Evolutionary conservation across 1,284 basidiomycete species (phyloP).

Genomic region (Prillingera fragicola): DNA sequence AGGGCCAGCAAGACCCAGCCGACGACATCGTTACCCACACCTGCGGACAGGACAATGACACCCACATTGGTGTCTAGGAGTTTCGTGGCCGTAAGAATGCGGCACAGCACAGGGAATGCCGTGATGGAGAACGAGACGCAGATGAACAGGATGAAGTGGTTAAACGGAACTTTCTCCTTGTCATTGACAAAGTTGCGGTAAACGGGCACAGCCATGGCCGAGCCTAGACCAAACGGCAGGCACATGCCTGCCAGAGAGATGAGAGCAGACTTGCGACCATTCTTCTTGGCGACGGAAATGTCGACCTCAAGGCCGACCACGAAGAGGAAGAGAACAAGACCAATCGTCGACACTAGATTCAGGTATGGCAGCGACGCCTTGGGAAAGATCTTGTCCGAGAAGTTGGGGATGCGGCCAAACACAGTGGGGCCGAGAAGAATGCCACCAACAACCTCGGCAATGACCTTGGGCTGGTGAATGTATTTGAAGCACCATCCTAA

Average conservation of each 20-base stretch:
- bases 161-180: conserved; percentile 56
- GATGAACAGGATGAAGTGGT: conserved; percentile 89
- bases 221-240: conserved; percentile 78
- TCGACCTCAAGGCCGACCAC: conserved; percentile 91
- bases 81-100: conserved; percentile 56
- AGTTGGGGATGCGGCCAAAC: conserved; percentile 66
- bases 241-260: conserved; percentile 63
- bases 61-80: conserved; percentile 90
- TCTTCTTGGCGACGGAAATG: conserved; percentile 66
- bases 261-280: conserved; percentile 59
- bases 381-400: conserved; percentile 79
- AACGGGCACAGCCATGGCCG: conserved; percentile 70
- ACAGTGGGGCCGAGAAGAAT: conserved; percentile 71
- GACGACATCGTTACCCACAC: conserved; percentile 80
- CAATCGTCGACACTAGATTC: conserved; percentile 84
- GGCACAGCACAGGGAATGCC: conserved; percentile 86
- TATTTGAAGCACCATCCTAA: conserved; percentile 60
- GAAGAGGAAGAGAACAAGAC: conserved; percentile 86
- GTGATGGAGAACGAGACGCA: conserved; percentile 88
- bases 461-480: conserved; percentile 77
- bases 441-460: conserved; percentile 80
- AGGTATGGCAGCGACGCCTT: conserved; percentile 66
- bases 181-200: conserved; percentile 71
- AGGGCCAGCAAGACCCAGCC: conserved; percentile 67
- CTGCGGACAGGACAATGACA: conserved; percentile 84